Conservation (phyloP, 768 basidiomycete species). For the Leccinum longicurvipes region DNA sequence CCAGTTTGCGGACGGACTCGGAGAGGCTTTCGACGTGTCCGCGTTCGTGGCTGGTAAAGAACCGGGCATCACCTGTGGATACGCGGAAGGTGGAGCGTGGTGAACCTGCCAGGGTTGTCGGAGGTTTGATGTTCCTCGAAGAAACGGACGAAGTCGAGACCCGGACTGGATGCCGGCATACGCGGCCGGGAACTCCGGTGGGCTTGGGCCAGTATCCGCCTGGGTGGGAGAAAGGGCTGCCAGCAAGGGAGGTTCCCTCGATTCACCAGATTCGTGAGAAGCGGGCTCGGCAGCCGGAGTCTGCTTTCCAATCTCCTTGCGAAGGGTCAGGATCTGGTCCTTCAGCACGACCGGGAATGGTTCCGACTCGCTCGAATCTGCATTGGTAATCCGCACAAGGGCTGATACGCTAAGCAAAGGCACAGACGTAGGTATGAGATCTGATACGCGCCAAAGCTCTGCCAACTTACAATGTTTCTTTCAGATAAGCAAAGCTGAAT, state of each 20-base stretch:
- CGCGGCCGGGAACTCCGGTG: background rate
- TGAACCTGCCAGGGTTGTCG: slow-evolving; percentile 8
- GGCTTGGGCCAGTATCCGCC: background rate
- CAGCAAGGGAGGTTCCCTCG: background rate
- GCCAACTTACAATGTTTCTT: slow-evolving; percentile 77
- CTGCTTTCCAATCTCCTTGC: slow-evolving; percentile 61
- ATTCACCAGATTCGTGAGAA: background rate
- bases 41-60: slow-evolving; percentile 10
- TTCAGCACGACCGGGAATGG: slow-evolving; percentile 52
- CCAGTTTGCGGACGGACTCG: background rate
- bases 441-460: background rate
- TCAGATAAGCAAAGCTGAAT: slow-evolving; percentile 87
- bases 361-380: slow-evolving; percentile 45
- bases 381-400: slow-evolving; percentile 60
- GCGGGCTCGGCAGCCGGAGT: background rate
- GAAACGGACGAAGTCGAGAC: background rate
- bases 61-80: slow-evolving; percentile 29
- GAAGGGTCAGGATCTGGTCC: slow-evolving; percentile 56
- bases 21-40: background rate
- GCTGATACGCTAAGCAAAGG: slow-evolving; percentile 56
- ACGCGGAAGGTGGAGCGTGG: slow-evolving; percentile 23
- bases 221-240: background rate
- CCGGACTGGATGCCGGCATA: background rate
- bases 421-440: background rate
- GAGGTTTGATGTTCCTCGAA: background rate